Percentiles rank a stretch among this genome's conserved stretches.
phyloP scores from a whole-genome alignment of 805 yeast species.

The Barnettozyma pratensis region DNA sequence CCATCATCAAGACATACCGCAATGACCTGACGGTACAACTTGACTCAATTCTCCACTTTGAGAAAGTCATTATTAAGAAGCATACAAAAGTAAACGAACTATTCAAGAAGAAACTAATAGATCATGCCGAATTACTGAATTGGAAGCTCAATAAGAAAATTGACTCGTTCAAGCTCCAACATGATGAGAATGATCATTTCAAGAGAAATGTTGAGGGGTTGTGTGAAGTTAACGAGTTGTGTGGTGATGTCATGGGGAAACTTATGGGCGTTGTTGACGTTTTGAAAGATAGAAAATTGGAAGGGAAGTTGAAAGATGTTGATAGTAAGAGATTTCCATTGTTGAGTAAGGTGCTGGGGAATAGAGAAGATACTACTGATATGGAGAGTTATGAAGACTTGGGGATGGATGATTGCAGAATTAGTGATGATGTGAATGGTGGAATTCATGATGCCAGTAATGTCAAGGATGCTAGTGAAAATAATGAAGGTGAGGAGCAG shows the following conservation, averaged over 20 bases:
- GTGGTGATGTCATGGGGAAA: constrained; percentile 16
- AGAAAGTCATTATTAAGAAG: constrained; percentile 4
- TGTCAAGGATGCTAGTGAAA: background rate
- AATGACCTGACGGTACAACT: constrained; percentile 4
- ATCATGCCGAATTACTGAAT: constrained; percentile 7
- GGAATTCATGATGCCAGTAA: background rate
- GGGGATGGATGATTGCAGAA: background rate
- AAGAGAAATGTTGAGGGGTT: background rate
- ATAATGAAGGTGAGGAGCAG: background rate
- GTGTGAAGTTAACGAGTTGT: constrained; percentile 3
- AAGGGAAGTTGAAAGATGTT: constrained; percentile 1
- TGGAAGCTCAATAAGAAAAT: constrained; percentile 10
- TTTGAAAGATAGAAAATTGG: constrained; percentile 3
- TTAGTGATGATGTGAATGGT: background rate
- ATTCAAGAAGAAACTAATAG: constrained; percentile 1
- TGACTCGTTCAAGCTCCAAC: constrained; percentile 7
- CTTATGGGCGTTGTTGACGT: constrained; percentile 11
- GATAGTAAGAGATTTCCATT: constrained; percentile 4
- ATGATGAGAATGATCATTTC: constrained; percentile 6
- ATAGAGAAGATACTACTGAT: background rate
- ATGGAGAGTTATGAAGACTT: constrained; percentile 3
- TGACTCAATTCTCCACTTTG: background rate
- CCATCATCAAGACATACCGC: constrained; percentile 3
- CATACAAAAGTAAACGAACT: constrained; percentile 1
- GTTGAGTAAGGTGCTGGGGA: constrained; percentile 2